Base-by-base conservation (phyloP, 2,329 filamentous ascomycete genomes). In the Aspergillus costaricaensis region DNA sequence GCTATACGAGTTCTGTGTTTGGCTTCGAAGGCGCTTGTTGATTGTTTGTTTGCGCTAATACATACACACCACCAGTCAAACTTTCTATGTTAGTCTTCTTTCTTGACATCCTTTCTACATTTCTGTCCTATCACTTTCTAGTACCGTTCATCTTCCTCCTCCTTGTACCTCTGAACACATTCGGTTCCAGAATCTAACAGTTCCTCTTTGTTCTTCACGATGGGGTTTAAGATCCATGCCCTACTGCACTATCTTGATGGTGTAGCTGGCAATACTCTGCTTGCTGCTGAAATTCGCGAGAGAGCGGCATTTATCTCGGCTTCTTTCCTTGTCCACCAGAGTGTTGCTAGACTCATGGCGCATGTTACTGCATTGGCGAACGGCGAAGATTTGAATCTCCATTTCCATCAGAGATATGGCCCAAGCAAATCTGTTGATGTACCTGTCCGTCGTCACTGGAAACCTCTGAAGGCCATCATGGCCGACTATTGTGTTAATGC, bases 301-400 rank as follows among this genome's bases (percentile, higher is more conserved):
- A 56, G 58, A 48, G 63, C 65, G 19, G 59, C 60, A 27, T 65
- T 66, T 39, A 62, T 68, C 23, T 23, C 39, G 15, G 53, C 53
- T n/a, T 62, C 61, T 32, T 69, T 62, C 58, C 23, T 39, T 17
- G 39, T 38, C 17, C 66, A 67, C 48, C 52, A 41, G n/a, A 69
- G 66, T 44, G 32, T 47, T 21, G 62, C 52, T 47, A 62, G 63
- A 15, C 66, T 69, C 36, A 63, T 68, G 61, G 67, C 66, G 30
- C 59, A 61, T 38, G 44, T 52, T 15, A 58, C 50, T 39, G 51
- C 60, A 9, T 57, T 59, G 41, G 48, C 43, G 17, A 52, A 57
- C 21, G 60, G 53, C 15, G 36, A 53, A 10, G 39, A 38, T 7
- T 8, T 57, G 8, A 54, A 59, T 43, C 48, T 59, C 47, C 32